Evolutionary conservation across 2,329 filamentous ascomycete species (phyloP).

Genomic region (Ceratocystis harringtonii): DNA sequence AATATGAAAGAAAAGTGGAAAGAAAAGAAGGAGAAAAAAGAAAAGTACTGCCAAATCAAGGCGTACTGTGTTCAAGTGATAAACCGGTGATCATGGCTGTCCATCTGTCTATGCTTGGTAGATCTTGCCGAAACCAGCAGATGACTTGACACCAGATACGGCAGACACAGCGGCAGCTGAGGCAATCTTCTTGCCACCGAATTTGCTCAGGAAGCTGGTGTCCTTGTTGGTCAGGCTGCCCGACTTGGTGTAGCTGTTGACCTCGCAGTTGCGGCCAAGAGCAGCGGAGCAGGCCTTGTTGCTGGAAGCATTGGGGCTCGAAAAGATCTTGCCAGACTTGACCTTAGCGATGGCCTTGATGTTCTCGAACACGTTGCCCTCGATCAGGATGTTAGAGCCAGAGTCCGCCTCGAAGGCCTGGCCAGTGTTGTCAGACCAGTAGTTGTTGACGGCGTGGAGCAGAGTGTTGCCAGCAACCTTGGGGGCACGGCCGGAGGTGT

Average conservation of each 20-base stretch:
- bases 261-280: conserved; percentile 36
- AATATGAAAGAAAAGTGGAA: neutral
- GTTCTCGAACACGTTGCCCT: conserved; percentile 45
- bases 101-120: neutral
- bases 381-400: conserved; percentile 34
- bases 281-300: conserved; percentile 29
- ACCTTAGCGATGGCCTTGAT: conserved; percentile 30
- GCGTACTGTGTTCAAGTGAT: neutral
- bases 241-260: conserved; percentile 34
- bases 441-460: conserved; percentile 48
- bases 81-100: no score
- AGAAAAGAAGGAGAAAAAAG: neutral
- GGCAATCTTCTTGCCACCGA: conserved; percentile 39
- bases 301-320: conserved; percentile 23
- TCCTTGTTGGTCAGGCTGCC: conserved; percentile 29
- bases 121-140: conserved; percentile 15
- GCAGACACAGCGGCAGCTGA: conserved; percentile 22
- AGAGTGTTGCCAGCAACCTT: conserved; percentile 42
- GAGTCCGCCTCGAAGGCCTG: conserved; percentile 42
- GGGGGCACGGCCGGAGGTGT: conserved; percentile 40
- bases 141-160: conserved; percentile 6
- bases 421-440: conserved; percentile 38
- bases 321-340: conserved; percentile 25
- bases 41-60: neutral
- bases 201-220: conserved; percentile 34